Conservation (phyloP, 768 basidiomycete genomes). For the Boletales sp. region DNA sequence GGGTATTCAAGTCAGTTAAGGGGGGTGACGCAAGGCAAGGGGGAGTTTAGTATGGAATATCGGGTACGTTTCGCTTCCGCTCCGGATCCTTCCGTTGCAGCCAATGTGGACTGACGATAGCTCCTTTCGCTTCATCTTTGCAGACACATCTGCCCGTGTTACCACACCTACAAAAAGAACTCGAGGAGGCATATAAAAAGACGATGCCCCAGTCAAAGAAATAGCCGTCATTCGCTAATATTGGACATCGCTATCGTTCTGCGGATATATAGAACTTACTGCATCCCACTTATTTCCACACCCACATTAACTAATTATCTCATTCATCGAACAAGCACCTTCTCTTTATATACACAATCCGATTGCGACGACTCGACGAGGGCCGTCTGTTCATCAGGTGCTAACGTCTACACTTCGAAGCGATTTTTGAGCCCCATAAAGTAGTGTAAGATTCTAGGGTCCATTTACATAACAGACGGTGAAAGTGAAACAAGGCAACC, state of each 20-base stretch:
- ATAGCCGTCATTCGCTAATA: conserved; percentile 33
- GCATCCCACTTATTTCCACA: conserved; percentile 13
- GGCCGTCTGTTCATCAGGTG: too few relatives aligned
- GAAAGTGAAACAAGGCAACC: too few relatives aligned
- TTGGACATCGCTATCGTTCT: conserved; percentile 3
- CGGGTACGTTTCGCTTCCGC: conserved; percentile 45
- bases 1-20: conserved; percentile 92
- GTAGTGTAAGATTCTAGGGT: too few relatives aligned
- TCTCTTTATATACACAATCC: too few relatives aligned
- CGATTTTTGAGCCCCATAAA: too few relatives aligned
- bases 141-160: conserved; percentile 82
- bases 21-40: conserved; percentile 96
- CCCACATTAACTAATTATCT: conserved; percentile 5
- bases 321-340: background rate
- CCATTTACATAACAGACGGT: too few relatives aligned
- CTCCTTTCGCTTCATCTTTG: background rate
- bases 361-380: too few relatives aligned
- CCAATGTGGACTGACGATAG: background rate
- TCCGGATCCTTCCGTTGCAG: background rate
- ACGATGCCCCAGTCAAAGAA: conserved; percentile 67
- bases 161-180: conserved; percentile 82
- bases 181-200: conserved; percentile 84
- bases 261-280: conserved; percentile 16
- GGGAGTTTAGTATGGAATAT: conserved; percentile 79
- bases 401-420: too few relatives aligned